Base-by-base conservation (phyloP, 2,329 filamentous ascomycete species). In the Monascus ruber region DNA sequence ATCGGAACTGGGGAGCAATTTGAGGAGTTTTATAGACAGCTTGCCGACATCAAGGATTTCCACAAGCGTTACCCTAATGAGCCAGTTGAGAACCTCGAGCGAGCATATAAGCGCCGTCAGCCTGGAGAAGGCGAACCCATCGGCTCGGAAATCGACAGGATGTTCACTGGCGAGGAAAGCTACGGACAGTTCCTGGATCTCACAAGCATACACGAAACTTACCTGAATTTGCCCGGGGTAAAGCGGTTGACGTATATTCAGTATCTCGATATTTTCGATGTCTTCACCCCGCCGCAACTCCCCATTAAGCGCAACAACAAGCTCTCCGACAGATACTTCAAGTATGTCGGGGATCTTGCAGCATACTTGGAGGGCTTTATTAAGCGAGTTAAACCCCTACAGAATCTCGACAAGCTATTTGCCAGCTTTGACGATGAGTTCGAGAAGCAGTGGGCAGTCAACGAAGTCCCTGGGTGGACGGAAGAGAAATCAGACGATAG, bases 81-180 rank as follows among this genome's bases (percentile, higher is more conserved):
- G 59, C 86, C 85, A 26, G 85, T 94, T 35, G 91, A 98, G 63
- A 95, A 96, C 53, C 78, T 94, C 9, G 93, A 98, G 66, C 78
- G 82, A 50, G 84, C 88, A 29, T 98, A 98, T 69, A 86, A 87
- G 60, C 74, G 79, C 55, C 76, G 74, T 42, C 68, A 73, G 33
- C 74, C 72, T 8, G 78, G 79, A 33, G 80, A 82, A 47, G 76
- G 78, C 36, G 77, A 82, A 35, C 68, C 72, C 1, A 62, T 76
- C 40, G 71, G 74, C 4, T 77, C 76, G 33, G 77, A 88, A 38
- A 81, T 95, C 35, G 89, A 96, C 56, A 79, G 78, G 42, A 83
- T 96, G 70, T 98, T 98, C 63, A 94, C 87, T 0, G 91, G 91
- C 45, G 93, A 98, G 63, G 91, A 98, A 62, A 83, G 82, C 0